phyloP scores from a whole-genome alignment of 164 flowering plant species.

The Santalum album region DNA sequence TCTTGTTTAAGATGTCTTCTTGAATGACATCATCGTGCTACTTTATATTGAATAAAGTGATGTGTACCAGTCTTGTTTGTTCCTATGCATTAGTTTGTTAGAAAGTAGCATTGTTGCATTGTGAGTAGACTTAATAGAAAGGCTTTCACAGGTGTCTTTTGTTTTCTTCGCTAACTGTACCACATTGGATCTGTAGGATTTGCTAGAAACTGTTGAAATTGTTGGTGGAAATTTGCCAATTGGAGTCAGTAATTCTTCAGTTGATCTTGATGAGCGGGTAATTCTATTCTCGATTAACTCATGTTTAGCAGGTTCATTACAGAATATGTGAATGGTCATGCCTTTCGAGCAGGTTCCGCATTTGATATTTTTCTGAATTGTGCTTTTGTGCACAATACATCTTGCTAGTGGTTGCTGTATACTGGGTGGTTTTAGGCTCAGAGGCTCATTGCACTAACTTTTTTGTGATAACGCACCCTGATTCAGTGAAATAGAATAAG shows the following conservation, averaged over 20 bases:
- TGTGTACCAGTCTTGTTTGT: no score
- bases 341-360: neutral
- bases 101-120: no score
- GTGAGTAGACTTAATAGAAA: no score
- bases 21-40: no score
- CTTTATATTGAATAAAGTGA: no score
- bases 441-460: neutral
- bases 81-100: no score
- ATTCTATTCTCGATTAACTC: neutral
- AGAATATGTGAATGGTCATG: neutral
- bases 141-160: no score
- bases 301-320: neutral
- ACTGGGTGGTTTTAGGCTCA: neutral
- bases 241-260: conserved; percentile 10
- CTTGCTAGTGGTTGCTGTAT: neutral
- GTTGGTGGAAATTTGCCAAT: conserved; percentile 11
- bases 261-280: conserved; percentile 25
- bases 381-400: neutral
- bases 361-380: neutral
- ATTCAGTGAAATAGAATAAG: no score
- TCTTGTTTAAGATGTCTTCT: no score
- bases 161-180: no score
- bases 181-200: conserved; percentile 10
- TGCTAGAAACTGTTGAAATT: conserved; percentile 14
- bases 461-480: neutral